Base-by-base conservation (phyloP, 208 protist genomes). In the Leishmania amazonensis region DNA sequence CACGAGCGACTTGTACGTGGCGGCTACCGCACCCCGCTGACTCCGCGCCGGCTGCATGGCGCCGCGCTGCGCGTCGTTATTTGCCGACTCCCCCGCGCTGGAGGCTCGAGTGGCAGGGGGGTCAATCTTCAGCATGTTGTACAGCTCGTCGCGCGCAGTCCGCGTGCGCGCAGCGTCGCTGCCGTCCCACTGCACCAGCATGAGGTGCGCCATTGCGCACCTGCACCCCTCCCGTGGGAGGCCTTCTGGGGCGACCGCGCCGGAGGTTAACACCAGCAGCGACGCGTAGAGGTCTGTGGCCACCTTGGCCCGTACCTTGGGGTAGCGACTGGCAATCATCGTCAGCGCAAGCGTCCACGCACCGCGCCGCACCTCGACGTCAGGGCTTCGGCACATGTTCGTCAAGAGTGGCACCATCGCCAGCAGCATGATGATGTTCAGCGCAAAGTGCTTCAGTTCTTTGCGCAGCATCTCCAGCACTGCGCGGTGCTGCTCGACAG, bases 281-380 rank as follows among this genome's bases (percentile, higher is more conserved):
- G 95, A 87, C 47, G 94, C 96, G 87, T 98, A 98, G 38, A 98
- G 88, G 71, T 98, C 91, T 35, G 88, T 87, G 21, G 85, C 95
- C 81, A 96, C 90, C 54, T 89, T 92, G 8, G 91, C 91, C 7
- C 96, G 92, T 42, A 98, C 96, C 88, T 98, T 98, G 1, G 96
- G 96, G 80, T 96, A 98, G 67, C 93, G 94, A 73, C 92, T 97
- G 31, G 93, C 96, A 62, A 98, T 81, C 91, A 98, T 95, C 40
- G 91, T 89, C 47, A 98, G 91, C 54, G 88, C 83, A n/a, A 95
- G 87, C 57, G 74, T 45, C 94, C 91, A 95, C 58, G 94, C 88
- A 9, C 81, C 84, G 53, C 85, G 67, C 5, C 92, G 93, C 60
- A 91, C 94, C 11, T 79, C 87, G 0, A 24, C 45, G 73, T 90